Percentiles rank a stretch among this genome's conserved stretches.
phyloP scores from a whole-genome alignment of 495 filamentous ascomycete species.

The Aspergillus olivimuriae region DNA sequence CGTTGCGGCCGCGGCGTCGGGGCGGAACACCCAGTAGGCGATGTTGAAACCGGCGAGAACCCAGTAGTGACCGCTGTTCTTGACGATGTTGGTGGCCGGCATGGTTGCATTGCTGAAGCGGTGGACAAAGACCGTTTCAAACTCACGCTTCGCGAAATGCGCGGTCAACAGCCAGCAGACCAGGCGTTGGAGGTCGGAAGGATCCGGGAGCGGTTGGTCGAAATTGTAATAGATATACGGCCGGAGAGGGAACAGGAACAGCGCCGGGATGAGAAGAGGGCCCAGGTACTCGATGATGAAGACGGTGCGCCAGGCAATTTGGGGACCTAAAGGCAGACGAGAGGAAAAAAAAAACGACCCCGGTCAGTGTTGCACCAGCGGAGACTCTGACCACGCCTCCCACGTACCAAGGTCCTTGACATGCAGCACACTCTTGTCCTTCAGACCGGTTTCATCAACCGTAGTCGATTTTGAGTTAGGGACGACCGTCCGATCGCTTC shows the following conservation, averaged over 20 bases:
- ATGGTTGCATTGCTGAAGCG: slow-evolving; percentile 92
- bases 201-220: slow-evolving; percentile 40
- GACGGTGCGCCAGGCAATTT: slow-evolving; percentile 90
- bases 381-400: background rate
- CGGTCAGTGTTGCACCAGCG: background rate
- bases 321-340: slow-evolving; percentile 55
- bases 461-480: slow-evolving; percentile 62
- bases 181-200: slow-evolving; percentile 62
- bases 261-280: slow-evolving; percentile 83
- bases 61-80: slow-evolving; percentile 92
- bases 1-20: slow-evolving; percentile 52
- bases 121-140: slow-evolving; percentile 90
- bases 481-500: slow-evolving; percentile 59
- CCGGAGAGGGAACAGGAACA: slow-evolving; percentile 62
- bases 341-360: too few species aligned
- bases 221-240: slow-evolving; percentile 64
- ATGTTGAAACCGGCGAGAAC: slow-evolving; percentile 72
- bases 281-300: slow-evolving; percentile 94
- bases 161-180: slow-evolving; percentile 62
- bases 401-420: slow-evolving; percentile 88
- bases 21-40: slow-evolving; percentile 78
- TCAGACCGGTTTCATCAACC: slow-evolving; percentile 57
- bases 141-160: slow-evolving; percentile 94
- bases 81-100: slow-evolving; percentile 81
- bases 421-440: slow-evolving; percentile 63